Base-by-base conservation (phyloP, 2,329 filamentous ascomycete genomes). In the Xylariales sp. region DNA sequence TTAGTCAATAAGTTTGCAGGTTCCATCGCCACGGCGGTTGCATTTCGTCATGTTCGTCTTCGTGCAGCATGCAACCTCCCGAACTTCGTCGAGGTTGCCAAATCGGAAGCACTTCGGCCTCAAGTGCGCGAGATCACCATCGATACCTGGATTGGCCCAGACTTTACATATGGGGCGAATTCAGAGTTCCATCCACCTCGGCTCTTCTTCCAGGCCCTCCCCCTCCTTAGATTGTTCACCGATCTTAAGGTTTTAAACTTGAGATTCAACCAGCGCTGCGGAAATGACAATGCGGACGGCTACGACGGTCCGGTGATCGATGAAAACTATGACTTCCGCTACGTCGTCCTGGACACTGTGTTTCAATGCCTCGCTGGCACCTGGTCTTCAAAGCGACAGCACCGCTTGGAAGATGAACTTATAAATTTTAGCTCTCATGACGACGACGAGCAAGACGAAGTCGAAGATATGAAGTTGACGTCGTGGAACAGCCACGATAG, bases 111-210 rank as follows among this genome's bases (percentile, higher is more conserved):
- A 10, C 28, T 44, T 13, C 34, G 38, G 20, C 27, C 12, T 8
- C 23, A 31, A 5, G 41, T 44, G 12, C 33, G 21, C 13, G 41
- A 41, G 32, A 19, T 44, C 28, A 41, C 34, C 3, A 32, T 44
- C 10, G 29, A 38, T 32, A 24, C 33, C 4, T 40, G 32, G 34
- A 27, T 34, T 13, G 35, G 34, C n/a, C 28, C 33, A 12, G 27
- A 40, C n/a, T 21, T 25, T 27, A 17, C 8, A 15, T 13, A 38
- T 8, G 6, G 21, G 5, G 20, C 13, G 5, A 24, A 38, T 20
- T 4, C 12, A 14, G 14, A 14, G 5, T 24, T 31, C 6, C 27
- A 25, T 14, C 25, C 18, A 15, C 35, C 27, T 8, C 35, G 35
- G 11, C 18, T 23, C 11, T 29, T 44, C 34, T 31, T 25, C 16